These are phyloP conservation scores for Plectosphaerella plurivora DNA, from an alignment of 2,329 filamentous ascomycete genomes.

Conservation along the genomic window DNA sequence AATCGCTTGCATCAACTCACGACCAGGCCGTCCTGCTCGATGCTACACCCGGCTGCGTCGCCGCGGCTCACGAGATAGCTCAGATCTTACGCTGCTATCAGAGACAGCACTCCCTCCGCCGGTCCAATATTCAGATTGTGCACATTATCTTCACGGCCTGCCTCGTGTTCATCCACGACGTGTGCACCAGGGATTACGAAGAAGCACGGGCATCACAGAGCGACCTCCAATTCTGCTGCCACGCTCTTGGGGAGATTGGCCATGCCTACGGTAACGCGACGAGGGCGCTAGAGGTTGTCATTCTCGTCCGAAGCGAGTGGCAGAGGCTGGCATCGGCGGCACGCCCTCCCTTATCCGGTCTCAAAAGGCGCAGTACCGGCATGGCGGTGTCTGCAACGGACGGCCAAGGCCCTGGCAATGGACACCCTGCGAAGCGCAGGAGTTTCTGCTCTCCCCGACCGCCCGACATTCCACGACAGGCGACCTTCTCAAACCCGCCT, in stretches of 20 bases:
- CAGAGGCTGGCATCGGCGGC: slow-evolving; percentile 3
- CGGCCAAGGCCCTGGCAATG: background rate
- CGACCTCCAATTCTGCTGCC: slow-evolving; percentile 17
- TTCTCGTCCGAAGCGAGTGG: slow-evolving; percentile 12
- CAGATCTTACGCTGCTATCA: slow-evolving; percentile 14
- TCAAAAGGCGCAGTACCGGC: background rate
- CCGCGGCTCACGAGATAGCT: slow-evolving; percentile 14
- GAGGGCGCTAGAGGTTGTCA: slow-evolving; percentile 12
- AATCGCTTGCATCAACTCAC: background rate
- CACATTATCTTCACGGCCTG: slow-evolving; percentile 16
- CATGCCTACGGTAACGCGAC: slow-evolving; percentile 12
- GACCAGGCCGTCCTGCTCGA: background rate
- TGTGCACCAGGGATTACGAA: slow-evolving; percentile 5
- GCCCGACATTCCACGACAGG: background rate
- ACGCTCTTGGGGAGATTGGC: slow-evolving; percentile 17
- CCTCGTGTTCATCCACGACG: slow-evolving; percentile 14
- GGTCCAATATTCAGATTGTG: slow-evolving; percentile 16
- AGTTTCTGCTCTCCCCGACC: background rate
- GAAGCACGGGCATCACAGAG: slow-evolving; percentile 3
- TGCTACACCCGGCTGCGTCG: slow-evolving; percentile 13
- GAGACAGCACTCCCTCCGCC: slow-evolving; percentile 9
- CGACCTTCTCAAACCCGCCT: background rate
- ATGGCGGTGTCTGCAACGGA: background rate
- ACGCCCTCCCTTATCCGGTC: slow-evolving; percentile 13
- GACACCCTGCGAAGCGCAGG: background rate